Base-by-base conservation (phyloP, 192 early-diverging fungal species). In the Pilaira anomala region DNA sequence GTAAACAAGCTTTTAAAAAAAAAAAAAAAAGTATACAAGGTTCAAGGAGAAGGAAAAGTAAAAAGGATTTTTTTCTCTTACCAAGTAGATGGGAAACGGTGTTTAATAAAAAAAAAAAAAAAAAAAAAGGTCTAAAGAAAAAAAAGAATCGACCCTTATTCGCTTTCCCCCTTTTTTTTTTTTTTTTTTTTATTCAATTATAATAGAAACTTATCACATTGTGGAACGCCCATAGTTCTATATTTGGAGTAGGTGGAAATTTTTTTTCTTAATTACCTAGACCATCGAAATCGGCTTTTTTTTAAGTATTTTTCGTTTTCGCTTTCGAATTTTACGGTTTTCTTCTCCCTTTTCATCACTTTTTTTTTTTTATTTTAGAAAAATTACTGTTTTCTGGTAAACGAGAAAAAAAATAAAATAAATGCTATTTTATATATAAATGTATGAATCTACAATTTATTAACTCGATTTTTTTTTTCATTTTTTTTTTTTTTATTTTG, bases 151-250 rank as follows among this genome's bases (percentile, higher is more conserved):
- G n/a, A n/a, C n/a, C n/a, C n/a, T n/a, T n/a, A n/a, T n/a, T n/a
- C n/a, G 16, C 30, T 28, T 33, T 33, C 2, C 7, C 30, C 2
- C 19, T 55, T 56, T 56, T 39, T 11, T 39, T 21, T 13, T 40
- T 33, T n/a, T 29, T 56, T 56, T 57, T 57, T 18, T 57, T 57
- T 57, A 28, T n/a, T 33, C 54, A 19, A 57, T 24, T 57, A 26
- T 55, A 36, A 36, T 3, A 36, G 33, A 36, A 36, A 36, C 33
- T 36, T 36, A 36, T 36, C 33, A 36, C 33, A 36, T 36, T 36
- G 33, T 36, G 33, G 33, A 36, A 36, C 33, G 33, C 33, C 33
- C 33, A 36, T 36, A 36, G 33, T 36, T 36, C 33, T 36, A 36
- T 36, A 36, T 36, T 36, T 36, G 33, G 33, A 36, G 33, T 36